These are phyloP conservation scores for Corrigiola litoralis DNA, from an alignment of 179 eudicot genomes.

Conservation along the genomic window DNA sequence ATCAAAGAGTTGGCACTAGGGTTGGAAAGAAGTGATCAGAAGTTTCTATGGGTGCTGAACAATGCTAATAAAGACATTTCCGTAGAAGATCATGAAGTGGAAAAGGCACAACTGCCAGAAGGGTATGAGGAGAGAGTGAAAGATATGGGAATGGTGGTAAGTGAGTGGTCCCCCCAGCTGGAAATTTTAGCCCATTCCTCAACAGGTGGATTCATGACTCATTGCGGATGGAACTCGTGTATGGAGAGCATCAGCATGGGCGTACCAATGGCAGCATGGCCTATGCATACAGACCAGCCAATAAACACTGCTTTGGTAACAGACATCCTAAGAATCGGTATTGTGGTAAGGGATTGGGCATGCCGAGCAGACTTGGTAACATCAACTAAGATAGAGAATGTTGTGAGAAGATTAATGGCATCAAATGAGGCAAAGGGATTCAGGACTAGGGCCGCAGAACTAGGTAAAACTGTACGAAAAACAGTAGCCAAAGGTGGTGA, in stretches of 20 bases:
- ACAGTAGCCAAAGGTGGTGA: not conserved
- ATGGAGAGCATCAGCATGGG: not conserved
- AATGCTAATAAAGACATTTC: not conserved
- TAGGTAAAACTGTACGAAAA: not conserved
- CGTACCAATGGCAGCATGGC: not conserved
- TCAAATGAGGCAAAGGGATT: too few relatives aligned
- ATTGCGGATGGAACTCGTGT: too few relatives aligned
- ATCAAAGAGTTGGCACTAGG: too few relatives aligned
- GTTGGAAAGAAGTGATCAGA: too few relatives aligned
- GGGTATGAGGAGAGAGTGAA: not conserved
- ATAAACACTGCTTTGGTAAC: not conserved
- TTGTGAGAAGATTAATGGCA: not conserved
- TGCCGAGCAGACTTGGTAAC: not conserved
- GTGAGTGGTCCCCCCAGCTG: not conserved
- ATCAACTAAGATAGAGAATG: not conserved
- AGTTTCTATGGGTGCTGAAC: not conserved
- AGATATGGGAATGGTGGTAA: not conserved
- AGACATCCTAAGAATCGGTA: not conserved
- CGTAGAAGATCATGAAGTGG: not conserved
- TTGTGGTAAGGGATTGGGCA: not conserved
- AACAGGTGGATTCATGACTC: too few relatives aligned
- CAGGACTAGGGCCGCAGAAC: not conserved
- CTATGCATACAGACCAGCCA: not conserved
- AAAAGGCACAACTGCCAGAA: not conserved
- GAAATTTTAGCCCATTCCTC: not conserved